phyloP scores from a whole-genome alignment of 176 grass and related monocot genomes.

The Poa annua region DNA sequence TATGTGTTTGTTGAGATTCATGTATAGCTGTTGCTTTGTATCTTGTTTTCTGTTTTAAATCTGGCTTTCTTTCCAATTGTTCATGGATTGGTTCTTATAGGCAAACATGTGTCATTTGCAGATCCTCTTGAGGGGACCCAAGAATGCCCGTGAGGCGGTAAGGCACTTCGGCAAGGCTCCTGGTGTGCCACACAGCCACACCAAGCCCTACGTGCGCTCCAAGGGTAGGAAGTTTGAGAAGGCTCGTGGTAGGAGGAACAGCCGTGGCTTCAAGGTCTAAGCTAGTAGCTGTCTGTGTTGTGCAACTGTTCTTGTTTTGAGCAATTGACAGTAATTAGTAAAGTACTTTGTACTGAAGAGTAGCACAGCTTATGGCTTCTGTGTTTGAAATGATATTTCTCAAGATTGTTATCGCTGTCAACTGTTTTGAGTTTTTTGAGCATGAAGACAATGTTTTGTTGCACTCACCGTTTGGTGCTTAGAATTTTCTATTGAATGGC shows the following conservation, averaged over 20 bases:
- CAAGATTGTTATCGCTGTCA: not conserved
- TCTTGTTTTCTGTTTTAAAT: not conserved
- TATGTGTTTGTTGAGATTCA: not conserved
- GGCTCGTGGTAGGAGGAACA: slow-evolving; percentile 75
- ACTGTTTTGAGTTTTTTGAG: slow-evolving; percentile 4
- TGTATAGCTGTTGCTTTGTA: not conserved
- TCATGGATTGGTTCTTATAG: not conserved
- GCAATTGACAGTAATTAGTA: slow-evolving; percentile 46
- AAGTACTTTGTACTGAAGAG: slow-evolving; percentile 30
- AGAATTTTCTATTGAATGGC: not conserved
- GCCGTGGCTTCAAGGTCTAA: slow-evolving; percentile 80
- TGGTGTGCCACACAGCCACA: slow-evolving; percentile 81
- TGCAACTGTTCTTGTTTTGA: slow-evolving; percentile 34
- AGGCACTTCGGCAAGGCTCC: slow-evolving; percentile 77
- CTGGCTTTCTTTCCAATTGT: not conserved
- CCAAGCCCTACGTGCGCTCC: slow-evolving; percentile 75
- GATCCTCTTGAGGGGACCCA: slow-evolving; percentile 72
- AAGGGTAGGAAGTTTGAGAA: slow-evolving; percentile 84
- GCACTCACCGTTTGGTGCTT: not conserved
- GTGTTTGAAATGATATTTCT: slow-evolving; percentile 40
- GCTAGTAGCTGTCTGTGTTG: not conserved
- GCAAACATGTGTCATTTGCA: slow-evolving; percentile 22
- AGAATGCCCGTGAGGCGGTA: slow-evolving; percentile 78
- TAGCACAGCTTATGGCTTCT: slow-evolving; percentile 28
- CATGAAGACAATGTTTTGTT: slow-evolving; percentile 34